phyloP scores from a whole-genome alignment of 2,329 filamentous ascomycete genomes.

The Xylaria sp. region DNA sequence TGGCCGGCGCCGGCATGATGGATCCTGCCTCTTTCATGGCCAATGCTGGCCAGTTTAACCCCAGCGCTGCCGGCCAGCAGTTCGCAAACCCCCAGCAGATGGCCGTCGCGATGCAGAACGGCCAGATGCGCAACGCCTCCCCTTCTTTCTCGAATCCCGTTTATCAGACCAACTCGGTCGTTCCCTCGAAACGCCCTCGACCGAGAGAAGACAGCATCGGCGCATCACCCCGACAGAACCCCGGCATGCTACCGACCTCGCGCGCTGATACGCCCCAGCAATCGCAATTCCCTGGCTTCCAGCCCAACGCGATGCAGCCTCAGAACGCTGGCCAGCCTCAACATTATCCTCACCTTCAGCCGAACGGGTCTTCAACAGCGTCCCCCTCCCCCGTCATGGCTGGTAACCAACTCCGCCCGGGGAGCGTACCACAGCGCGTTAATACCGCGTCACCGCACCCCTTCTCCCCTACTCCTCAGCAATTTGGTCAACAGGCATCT shows the following conservation, averaged over 20 bases:
- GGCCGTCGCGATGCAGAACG: conserved; percentile 77
- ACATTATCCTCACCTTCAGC: conserved; percentile 84
- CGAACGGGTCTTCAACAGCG: conserved; percentile 82
- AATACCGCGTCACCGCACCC: conserved; percentile 93
- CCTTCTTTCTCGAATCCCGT: conserved; percentile 80
- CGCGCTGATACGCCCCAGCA: conserved; percentile 94
- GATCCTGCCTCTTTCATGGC: conserved; percentile 73
- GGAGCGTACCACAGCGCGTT: conserved; percentile 81
- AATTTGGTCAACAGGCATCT: conserved; percentile 78
- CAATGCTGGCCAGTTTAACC: conserved; percentile 69
- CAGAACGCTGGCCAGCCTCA: conserved; percentile 73
- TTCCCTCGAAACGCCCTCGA: conserved; percentile 88
- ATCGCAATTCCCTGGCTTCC: conserved; percentile 76
- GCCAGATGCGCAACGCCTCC: conserved; percentile 83
- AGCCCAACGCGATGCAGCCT: conserved; percentile 70
- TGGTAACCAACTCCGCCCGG: conserved; percentile 76
- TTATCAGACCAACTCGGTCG: conserved; percentile 86
- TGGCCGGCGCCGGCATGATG: conserved; percentile 67
- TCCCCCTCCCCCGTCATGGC: conserved; percentile 93
- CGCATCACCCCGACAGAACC: conserved; percentile 81
- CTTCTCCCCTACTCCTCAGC: conserved; percentile 81
- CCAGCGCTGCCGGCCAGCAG: conserved; percentile 60
- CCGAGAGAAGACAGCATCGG: conserved; percentile 85
- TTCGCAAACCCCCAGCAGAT: conserved; percentile 69
- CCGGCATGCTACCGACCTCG: conserved; percentile 80